Evolutionary conservation across 2,329 filamentous ascomycete genomes (phyloP), one percentile per base, ranked within the genome.

Genomic region (Elsinoe australis): DNA sequence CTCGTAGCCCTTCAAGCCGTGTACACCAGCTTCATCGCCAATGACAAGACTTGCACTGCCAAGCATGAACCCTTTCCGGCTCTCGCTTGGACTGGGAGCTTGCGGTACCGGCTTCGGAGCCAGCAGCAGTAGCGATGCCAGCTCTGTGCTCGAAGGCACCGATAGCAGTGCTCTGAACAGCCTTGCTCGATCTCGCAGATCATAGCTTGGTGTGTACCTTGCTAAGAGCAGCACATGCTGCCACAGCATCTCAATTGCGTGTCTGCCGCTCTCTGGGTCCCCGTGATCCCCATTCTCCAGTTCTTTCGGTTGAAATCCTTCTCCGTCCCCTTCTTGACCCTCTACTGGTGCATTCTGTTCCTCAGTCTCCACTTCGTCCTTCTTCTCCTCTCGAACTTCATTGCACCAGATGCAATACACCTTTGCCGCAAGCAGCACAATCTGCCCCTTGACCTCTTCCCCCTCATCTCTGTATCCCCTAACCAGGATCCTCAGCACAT

Each of bases 51-150:
- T 90, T 1, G 90, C 80, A 2, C 87, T 92, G 8, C 92, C 92
- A 0, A 98, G 73, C 1, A 83, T 73, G 50, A 90, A 83, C 0
- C 80, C 82, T 54, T 82, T 86, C 26, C 89, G 78, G 2, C 78
- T 81, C 61, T 95, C 89, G 0, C 87, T 94, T 0, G 92, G 92
- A 51, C 86, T 94, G 0, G 88, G 88, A 0, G 85, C 84, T 52
- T 94, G 87, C 0, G 92, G 92, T 0, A 92, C 87, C 0, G 92
- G 90, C 63, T 98, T 98, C 0, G 92, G 89, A 0, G 92, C 92
- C 1, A 96, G 76, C 1, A 98, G 80, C 63, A 96, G 84, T 10
- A 98, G 73, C 1, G 85, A 88, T 2, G 92, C 92, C 12, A 98
- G 78, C 63, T 96, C 87, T 1, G 80, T 84, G 5, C 78, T 79